These are phyloP conservation scores for Vickermania spadyakhi DNA, from an alignment of 208 protist species.

Conservation along the genomic window DNA sequence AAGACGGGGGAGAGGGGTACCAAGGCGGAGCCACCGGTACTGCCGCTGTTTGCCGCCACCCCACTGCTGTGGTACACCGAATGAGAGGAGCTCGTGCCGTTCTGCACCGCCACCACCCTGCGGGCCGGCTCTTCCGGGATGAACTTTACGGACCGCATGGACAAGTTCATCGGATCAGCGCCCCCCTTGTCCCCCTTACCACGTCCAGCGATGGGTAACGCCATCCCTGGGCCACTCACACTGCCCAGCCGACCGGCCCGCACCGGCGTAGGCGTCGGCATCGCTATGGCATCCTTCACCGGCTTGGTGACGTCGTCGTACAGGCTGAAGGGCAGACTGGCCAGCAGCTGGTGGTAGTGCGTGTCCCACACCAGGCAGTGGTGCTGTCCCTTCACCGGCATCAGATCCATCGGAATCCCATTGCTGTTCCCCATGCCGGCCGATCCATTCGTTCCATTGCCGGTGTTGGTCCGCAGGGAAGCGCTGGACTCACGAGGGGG, in stretches of 20 bases:
- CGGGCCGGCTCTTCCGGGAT: background rate
- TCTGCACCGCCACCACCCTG: background rate
- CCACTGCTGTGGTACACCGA: background rate
- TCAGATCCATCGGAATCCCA: background rate
- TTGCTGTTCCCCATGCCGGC: background rate
- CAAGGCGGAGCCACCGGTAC: background rate
- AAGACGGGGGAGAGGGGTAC: background rate
- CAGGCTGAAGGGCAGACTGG: slow-evolving; percentile 8
- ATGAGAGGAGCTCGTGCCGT: background rate
- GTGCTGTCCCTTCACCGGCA: background rate
- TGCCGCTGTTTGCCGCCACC: background rate
- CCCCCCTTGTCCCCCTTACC: background rate
- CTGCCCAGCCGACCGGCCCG: background rate
- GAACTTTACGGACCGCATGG: background rate
- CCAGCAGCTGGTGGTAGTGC: slow-evolving; percentile 6
- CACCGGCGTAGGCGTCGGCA: background rate
- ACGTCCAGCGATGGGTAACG: background rate
- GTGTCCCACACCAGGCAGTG: slow-evolving; percentile 16
- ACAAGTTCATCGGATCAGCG: background rate
- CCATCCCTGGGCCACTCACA: background rate
- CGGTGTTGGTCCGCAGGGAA: background rate
- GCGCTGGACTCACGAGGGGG: background rate
- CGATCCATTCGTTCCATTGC: background rate
- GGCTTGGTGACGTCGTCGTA: background rate
- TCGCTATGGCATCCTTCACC: background rate